Percentiles rank a stretch among this genome's conserved stretches.
These are phyloP conservation scores for Paraphaeosphaeria minitans DNA, from an alignment of 2,329 filamentous ascomycete species.

Conservation along the genomic window DNA sequence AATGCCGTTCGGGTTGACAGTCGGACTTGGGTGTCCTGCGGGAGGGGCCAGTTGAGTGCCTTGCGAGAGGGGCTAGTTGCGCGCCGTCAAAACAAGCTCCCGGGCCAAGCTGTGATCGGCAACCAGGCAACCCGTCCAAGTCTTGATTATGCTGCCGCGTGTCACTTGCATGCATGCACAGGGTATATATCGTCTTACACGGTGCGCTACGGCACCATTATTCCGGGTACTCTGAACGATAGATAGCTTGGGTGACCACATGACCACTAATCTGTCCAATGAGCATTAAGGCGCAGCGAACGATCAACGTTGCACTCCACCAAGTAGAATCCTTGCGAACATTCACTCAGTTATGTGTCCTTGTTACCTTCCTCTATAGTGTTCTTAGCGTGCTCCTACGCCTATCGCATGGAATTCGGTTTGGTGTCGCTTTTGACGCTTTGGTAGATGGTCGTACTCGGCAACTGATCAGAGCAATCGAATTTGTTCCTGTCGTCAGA, in stretches of 20 bases:
- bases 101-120: neutral
- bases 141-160: neutral
- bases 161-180: neutral
- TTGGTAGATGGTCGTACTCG: neutral
- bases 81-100: neutral
- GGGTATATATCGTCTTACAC: neutral
- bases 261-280: neutral
- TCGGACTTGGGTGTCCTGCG: neutral
- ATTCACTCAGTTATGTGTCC: neutral
- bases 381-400: neutral
- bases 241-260: neutral
- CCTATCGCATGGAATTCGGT: neutral
- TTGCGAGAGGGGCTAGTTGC: neutral
- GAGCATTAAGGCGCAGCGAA: neutral
- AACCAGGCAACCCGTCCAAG: neutral
- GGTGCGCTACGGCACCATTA: neutral
- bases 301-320: neutral
- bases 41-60: neutral
- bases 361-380: conserved; percentile 1
- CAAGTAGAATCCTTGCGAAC: neutral
- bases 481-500: neutral
- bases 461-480: neutral
- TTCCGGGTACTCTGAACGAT: too few relatives aligned
- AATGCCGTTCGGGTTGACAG: neutral
- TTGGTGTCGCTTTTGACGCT: neutral